Evolutionary conservation across 192 early-diverging fungal genomes (phyloP), one percentile per base, ranked within the genome.

Genomic region (Backusella luteola): DNA sequence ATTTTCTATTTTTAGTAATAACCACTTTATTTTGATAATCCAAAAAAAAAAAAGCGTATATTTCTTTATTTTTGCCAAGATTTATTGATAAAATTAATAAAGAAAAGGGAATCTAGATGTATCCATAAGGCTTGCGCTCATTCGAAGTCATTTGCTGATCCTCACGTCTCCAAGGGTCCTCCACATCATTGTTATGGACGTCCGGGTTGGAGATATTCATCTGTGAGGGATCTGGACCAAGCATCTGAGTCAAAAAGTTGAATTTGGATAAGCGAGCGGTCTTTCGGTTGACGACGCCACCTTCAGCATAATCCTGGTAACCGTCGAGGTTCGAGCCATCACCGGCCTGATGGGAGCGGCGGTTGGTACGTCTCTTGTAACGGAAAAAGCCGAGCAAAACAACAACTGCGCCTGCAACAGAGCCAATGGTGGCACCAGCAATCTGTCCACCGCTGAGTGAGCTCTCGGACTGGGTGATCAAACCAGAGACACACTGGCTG

Each of bases 201-300:
- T 26, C 56, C 6, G 56, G 56, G 12, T 63, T 63, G 11, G 56
- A 63, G 56, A 63, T 29, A 63, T 63, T 63, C 3, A 63, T 1
- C 4, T 63, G 56, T 63, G 56, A 63, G 12, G 56, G 23, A 63
- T 63, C 56, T 63, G 56, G 56, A 63, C 56, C 56, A 7, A 75
- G 26, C 29, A 44, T 66, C 41, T 75, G 56, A 26, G 74, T 34
- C 59, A 75, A 44, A 44, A 75, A 75, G 19, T 52, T 38, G 12
- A 67, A 75, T 66, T 75, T 75, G n/a, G 74, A 75, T 32, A 67
- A 32, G 1, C 74, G 74, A 29, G 69, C 69, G 56, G 56, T 63
- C 56, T 63, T 71, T 68, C 67, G 35, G 67, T 36, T 35, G 17
- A 19, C 29, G 34, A 11, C 35, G 29, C 67, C 67, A 63, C 67